Base-by-base conservation (phyloP, 225 moss, liverwort and hornwort species). In the Marchantia paleacea region DNA sequence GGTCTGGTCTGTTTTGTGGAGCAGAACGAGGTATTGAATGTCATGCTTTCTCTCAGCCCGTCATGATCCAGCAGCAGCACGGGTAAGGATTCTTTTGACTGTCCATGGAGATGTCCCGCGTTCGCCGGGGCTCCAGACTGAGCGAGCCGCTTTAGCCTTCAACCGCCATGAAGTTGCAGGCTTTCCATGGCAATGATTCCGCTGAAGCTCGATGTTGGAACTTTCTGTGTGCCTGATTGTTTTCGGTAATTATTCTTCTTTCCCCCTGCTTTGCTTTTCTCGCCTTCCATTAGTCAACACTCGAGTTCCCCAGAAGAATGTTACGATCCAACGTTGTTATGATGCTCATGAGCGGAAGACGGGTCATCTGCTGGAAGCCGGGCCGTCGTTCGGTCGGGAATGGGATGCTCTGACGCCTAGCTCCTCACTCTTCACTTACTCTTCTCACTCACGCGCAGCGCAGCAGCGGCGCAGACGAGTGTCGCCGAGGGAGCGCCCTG, bases 211-310 rank as follows among this genome's bases (percentile, higher is more conserved):
- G 19, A 12, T 12, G 12, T 24, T 28, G 30, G 14, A 13, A 68
- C 68, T 68, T 68, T 31, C 0, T 13, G 13, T 29, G 10, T 0
- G 12, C 31, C n/a, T 68, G 68, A 12, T 68, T 68, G 68, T 30
- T 68, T 68, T 29, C 30, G 66, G 66, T 66, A 28, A 66, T 66
- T 66, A 66, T 66, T 66, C 66, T 28, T 29, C 8, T 60, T 60
- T 10, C 0, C 12, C 68, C 30, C 13, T 2, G 28, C 5, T 68
- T 31, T 68, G 68, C 68, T 68, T 31, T 31, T 25, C 28, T 15
- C 31, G 13, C 31, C 68, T 12, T 29, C 5, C 30, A 11, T 29
- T 62, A 31, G 68, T 29, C 11, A 68, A 13, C 31, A 68, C 68
- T 68, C 68, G 30, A 68, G 68, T 12, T 39, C 39, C 4, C 7